A percentile compares a stretch with the other conserved stretches of the same genome.
Evolutionary conservation across 805 yeast genomes (phyloP).

Genomic region (Saccharomycopsis javanensis): DNA sequence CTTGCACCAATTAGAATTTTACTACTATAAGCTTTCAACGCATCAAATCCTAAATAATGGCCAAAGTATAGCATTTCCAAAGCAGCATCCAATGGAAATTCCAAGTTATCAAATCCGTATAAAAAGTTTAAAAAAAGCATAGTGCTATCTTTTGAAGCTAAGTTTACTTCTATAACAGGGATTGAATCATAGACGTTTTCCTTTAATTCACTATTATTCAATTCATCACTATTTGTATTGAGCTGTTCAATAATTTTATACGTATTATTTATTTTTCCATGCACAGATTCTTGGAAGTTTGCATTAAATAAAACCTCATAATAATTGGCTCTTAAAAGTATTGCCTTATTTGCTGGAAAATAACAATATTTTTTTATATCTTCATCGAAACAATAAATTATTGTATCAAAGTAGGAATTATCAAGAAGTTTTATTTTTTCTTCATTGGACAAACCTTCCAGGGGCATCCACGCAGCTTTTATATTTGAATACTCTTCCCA

Average conservation of each 20-base stretch:
- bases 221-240: neutral
- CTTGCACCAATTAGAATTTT: neutral
- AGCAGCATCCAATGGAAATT: constrained; percentile 40
- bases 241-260: constrained; percentile 4
- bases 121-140: constrained; percentile 45
- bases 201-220: neutral
- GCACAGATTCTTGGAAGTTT: constrained; percentile 22
- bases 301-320: constrained; percentile 56
- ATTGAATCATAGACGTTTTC: constrained; percentile 11
- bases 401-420: constrained; percentile 1
- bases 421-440: neutral
- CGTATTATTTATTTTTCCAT: neutral
- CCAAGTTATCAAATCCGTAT: constrained; percentile 46
- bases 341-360: constrained; percentile 58
- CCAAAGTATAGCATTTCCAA: constrained; percentile 51
- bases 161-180: constrained; percentile 28
- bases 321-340: constrained; percentile 52
- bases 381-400: constrained; percentile 2
- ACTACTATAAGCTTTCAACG: neutral
- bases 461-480: neutral
- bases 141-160: constrained; percentile 29
- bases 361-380: constrained; percentile 22
- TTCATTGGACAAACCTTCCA: neutral
- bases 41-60: constrained; percentile 30
- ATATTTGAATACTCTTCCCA: neutral